Evolutionary conservation across 2,329 filamentous ascomycete species (phyloP), one percentile per base, ranked within the genome.

Genomic region (Botrytis pseudocinerea): DNA sequence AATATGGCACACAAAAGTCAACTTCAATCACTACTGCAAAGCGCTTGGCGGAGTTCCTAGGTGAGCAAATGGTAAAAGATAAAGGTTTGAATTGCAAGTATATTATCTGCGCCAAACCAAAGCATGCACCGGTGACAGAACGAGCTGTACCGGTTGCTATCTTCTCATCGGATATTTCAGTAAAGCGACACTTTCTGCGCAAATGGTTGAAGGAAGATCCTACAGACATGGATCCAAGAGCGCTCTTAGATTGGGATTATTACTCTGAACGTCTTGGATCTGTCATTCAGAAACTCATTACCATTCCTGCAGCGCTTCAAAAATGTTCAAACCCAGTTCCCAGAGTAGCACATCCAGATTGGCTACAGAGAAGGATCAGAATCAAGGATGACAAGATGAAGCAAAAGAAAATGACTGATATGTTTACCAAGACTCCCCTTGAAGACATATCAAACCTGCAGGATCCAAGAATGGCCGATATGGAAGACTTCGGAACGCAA

Each of bases 51-150:
- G 96, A 99, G 80, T 99, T 99, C 81, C 81, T 99, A 75, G 96
- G 96, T 51, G 95, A 98, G 81, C 94, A 97, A 80, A 99, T 99
- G 97, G 91, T 98, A 79, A 99, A 99, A 81, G 97, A 99, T 83
- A 99, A 98, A 83, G 96, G 96, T 5, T 83, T 99, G 78, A 99
- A 99, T 85, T 99, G 96, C 90, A 98, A 98, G 83, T 99, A 98
- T 82, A 98, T 99, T 81, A 98, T 99, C 80, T 97, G 95, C 69
- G 88, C 94, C 22, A 90, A 88, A 76, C 96, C 96, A 6, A 93
- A 91, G 79, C 93, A 93, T 79, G 93, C 95, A 0, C 95, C 96
- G 2, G 95, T 99, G 75, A 99, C 96, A 0, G 97, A 99, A 77
- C 89, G 96, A 78, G 96, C 96, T 35, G 89, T 99, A 74, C 96